A percentile compares a stretch with the other conserved stretches of the same genome.
These are phyloP conservation scores for Nemania serpens DNA, from an alignment of 2,329 filamentous ascomycete genomes.

Conservation along the genomic window DNA sequence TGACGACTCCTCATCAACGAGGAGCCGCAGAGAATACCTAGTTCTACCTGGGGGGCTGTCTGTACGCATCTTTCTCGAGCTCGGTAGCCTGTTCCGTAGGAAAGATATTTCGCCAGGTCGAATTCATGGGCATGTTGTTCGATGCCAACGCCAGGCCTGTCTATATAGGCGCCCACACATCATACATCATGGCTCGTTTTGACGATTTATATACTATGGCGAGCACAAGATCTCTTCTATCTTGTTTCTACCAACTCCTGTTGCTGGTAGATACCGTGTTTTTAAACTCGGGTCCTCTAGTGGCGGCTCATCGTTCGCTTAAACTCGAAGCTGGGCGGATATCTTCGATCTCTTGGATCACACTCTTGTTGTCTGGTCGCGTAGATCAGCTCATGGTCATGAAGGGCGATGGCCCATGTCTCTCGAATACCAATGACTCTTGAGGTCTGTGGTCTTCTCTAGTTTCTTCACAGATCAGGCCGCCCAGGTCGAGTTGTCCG, in stretches of 20 bases:
- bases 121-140: too few relatives aligned
- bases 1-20: conserved; percentile 10
- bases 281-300: too few relatives aligned
- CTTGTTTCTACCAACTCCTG: too few relatives aligned
- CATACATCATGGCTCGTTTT: too few relatives aligned
- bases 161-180: too few relatives aligned
- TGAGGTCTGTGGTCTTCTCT: not conserved
- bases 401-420: not conserved
- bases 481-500: not conserved
- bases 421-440: not conserved
- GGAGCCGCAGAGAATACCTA: not conserved
- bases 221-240: too few relatives aligned
- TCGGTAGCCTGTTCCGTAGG: not conserved
- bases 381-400: not conserved
- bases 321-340: too few relatives aligned
- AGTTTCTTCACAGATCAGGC: not conserved
- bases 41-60: not conserved
- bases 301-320: too few relatives aligned
- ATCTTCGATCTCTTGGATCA: too few relatives aligned
- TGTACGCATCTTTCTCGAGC: not conserved
- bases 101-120: not conserved
- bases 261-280: too few relatives aligned
- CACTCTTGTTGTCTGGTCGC: not conserved
- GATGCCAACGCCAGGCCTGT: not conserved
- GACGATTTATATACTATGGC: too few relatives aligned